A percentile compares a stretch with the other conserved stretches of the same genome.
Conservation (phyloP, 192 early-diverging fungal species). For the Lunasporangiospora selenospora region DNA sequence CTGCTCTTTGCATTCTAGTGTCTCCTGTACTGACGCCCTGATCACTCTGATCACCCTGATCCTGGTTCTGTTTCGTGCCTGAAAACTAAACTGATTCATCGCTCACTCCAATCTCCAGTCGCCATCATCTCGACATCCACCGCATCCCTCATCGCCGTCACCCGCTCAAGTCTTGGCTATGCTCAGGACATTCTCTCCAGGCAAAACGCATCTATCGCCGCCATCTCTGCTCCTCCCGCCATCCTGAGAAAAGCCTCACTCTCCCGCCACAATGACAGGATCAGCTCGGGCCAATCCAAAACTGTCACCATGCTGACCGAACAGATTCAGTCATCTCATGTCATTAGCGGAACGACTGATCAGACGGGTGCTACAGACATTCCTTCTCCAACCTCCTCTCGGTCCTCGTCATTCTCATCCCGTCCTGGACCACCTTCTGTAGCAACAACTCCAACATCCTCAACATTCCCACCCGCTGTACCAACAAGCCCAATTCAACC, state of each 20-base stretch:
- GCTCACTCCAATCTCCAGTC: too few species aligned
- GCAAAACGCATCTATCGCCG: conserved; percentile 35
- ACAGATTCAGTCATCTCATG: conserved; percentile 31
- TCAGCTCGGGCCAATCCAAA: conserved; percentile 32
- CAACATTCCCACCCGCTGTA: conserved; percentile 9
- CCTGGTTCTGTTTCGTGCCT: conserved; percentile 5
- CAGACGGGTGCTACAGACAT: conserved; percentile 10
- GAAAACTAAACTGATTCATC: background rate
- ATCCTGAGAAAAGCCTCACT: conserved; percentile 40
- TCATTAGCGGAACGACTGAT: too few species aligned
- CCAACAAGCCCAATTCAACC: too few species aligned
- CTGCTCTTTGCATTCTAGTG: background rate
- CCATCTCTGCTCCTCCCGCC: conserved; percentile 33
- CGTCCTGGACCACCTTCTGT: conserved; percentile 9
- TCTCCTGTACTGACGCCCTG: background rate
- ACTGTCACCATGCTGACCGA: conserved; percentile 46
- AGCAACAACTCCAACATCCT: conserved; percentile 11
- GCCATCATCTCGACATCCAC: conserved; percentile 48
- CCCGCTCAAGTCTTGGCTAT: conserved; percentile 50
- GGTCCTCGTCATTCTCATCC: conserved; percentile 10
- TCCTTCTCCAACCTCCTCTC: conserved; percentile 18
- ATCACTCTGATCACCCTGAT: too few species aligned
- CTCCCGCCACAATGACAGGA: conserved; percentile 39
- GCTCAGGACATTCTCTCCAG: conserved; percentile 56
- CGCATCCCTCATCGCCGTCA: conserved; percentile 46